Evolutionary conservation across 2,329 filamentous ascomycete species (phyloP), one percentile per base, ranked within the genome.

Genomic region (Aspergillus neotritici): DNA sequence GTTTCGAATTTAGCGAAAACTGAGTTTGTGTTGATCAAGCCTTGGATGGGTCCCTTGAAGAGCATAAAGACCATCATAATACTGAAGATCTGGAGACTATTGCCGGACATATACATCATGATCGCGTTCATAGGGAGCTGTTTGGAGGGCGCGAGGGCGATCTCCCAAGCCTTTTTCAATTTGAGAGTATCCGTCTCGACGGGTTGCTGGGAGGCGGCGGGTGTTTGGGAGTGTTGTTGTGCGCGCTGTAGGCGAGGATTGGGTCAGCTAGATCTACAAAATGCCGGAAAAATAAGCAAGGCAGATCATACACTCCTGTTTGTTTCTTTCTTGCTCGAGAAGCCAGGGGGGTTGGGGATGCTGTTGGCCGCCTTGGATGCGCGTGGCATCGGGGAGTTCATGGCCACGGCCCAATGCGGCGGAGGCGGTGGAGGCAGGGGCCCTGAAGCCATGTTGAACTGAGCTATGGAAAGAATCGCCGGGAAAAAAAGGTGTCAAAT

Each of bases 41-140:
- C 93, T 67, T 87, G 80, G 48, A 98, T 78, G 8, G 93, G 93
- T 54, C 87, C 94, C 76, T 97, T 97, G 78, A 98, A 98, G 35
- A 94, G 83, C 86, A 96, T 97, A 60, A 91, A 90, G 13, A 97
- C 91, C 90, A 97, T 98, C 88, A 97, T 97, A 70, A 98, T 97
- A 69, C 86, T 94, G 75, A 98, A 98, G 54, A 98, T 97, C 66
- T 98, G 93, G 36, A 98, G 80, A 49, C 87, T 89, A 72, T 97
- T 98, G 60, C 93, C 93, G 28, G 91, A 94, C 93, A 98, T 98
- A 78, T 98, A 98, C 89, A 97, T 97, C 83, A 96, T 96, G 66
- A 98, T 91, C 51, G 84, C 90, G 44, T 94, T 97, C 93, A 98
- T 98, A 46, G 93, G 93, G 36, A 98, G 76, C 64, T 85, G 83